Base-by-base conservation (phyloP, 371 early-diverging fungal species). In the Circinella minor region DNA sequence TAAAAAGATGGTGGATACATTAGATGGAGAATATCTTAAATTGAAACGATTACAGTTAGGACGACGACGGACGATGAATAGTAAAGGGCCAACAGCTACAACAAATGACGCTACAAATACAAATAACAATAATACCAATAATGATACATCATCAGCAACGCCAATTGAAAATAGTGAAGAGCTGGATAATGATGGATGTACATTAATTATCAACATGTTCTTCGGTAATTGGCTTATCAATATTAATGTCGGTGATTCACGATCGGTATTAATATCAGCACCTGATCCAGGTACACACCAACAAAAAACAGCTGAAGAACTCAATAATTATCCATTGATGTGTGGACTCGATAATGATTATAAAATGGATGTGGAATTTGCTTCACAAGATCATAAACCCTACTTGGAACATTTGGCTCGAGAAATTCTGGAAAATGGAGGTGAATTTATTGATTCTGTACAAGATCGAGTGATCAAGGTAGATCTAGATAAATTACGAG, bases 171-270 rank as follows among this genome's bases (percentile, higher is more conserved):
- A 57, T 34, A 61, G 67, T 8, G 73, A 74, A 63, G 70, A 67
- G n/a, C 67, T 76, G 17, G 89, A 89, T 47, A 93, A 94, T 74
- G 95, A 95, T 66, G 95, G 95, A 0, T 91, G 93, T 70, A 94
- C 95, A 0, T 74, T 95, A 20, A 84, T 93, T 27, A 84, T 91
- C 39, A 92, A 91, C 66, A 70, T 95, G 4, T 83, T 95, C 61
- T 81, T 88, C 63, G 87, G 85, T 61, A 88, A 87, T n/a, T 93
- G 91, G 90, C 69, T 93, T 15, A 86, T 93, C 57, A 92, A 91
- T 76, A 74, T 89, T 66, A 95, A 95, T 69, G 91, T 95, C 4
- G 95, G 95, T 20, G 94, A 95, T 74, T 91, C 92, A 27, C 87
- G 95, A n/a, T 87, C 92, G 1, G 85, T 94, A 34, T 69, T 87